These are phyloP conservation scores for Talaromyces sp. DNA, from an alignment of 2,329 filamentous ascomycete species.

Conservation along the genomic window DNA sequence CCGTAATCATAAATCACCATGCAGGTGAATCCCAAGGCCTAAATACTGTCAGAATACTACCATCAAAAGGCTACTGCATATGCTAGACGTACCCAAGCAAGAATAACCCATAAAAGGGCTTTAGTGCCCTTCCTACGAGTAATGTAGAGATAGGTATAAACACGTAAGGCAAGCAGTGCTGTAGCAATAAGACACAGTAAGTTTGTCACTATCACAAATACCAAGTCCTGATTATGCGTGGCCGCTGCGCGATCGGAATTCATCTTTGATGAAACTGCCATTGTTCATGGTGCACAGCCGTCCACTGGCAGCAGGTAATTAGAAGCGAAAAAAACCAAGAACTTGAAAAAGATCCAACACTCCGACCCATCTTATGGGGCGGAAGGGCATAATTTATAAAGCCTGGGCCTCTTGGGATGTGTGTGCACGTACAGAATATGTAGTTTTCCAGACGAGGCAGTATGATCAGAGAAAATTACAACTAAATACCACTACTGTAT, in stretches of 20 bases:
- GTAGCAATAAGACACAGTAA: not conserved
- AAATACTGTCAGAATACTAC: not conserved
- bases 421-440: no score
- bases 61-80: not conserved
- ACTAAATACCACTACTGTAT: no score
- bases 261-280: not conserved
- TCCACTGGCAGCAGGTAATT: not conserved
- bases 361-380: no score
- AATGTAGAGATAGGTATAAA: constrained; percentile 1
- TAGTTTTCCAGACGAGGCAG: no score
- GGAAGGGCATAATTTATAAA: no score
- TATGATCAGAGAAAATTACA: no score
- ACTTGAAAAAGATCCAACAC: no score
- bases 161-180: not conserved
- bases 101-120: not conserved
- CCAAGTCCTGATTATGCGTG: not conserved
- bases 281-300: not conserved
- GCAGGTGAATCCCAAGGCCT: not conserved
- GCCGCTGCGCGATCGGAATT: not conserved
- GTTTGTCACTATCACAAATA: not conserved
- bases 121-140: not conserved
- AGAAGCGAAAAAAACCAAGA: no score
- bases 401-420: no score
- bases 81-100: constrained; percentile 2
- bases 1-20: not conserved